These are phyloP conservation scores for Tephrocybe sp. DNA, from an alignment of 768 basidiomycete genomes.

Conservation along the genomic window DNA sequence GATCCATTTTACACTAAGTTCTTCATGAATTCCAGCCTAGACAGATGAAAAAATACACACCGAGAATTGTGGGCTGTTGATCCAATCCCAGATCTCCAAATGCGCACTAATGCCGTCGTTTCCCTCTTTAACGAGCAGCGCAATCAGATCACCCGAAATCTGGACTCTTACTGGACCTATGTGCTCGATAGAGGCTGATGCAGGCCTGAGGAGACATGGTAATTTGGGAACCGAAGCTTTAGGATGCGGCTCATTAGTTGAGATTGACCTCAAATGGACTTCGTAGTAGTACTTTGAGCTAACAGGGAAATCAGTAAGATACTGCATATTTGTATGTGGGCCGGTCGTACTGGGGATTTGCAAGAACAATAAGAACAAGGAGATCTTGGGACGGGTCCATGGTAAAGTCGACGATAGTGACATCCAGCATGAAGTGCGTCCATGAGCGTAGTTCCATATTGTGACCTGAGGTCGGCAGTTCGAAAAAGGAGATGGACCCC, in stretches of 20 bases:
- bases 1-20: slow-evolving; percentile 40
- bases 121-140: slow-evolving; percentile 49
- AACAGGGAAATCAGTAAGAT: slow-evolving; percentile 9
- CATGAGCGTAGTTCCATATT: slow-evolving; percentile 32
- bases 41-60: slow-evolving; percentile 33
- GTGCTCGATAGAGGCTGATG: slow-evolving; percentile 28
- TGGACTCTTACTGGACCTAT: slow-evolving; percentile 45
- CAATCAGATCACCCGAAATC: slow-evolving; percentile 45
- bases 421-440: slow-evolving; percentile 42
- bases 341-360: slow-evolving; percentile 38
- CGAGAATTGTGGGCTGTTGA: slow-evolving; percentile 36
- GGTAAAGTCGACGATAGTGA: slow-evolving; percentile 53
- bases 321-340: neutral
- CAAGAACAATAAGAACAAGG: slow-evolving; percentile 47
- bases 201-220: slow-evolving; percentile 36
- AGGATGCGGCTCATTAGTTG: slow-evolving; percentile 51
- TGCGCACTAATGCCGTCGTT: slow-evolving; percentile 40
- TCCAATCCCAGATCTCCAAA: slow-evolving; percentile 56
- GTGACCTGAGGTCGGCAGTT: slow-evolving; percentile 35
- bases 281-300: slow-evolving; percentile 47
- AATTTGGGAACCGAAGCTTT: slow-evolving; percentile 39
- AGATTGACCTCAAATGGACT: slow-evolving; percentile 50
- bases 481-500: slow-evolving; percentile 48
- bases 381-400: slow-evolving; percentile 59
- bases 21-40: neutral